phyloP scores from a whole-genome alignment of 768 basidiomycete genomes.

The Lyophyllum semitale region DNA sequence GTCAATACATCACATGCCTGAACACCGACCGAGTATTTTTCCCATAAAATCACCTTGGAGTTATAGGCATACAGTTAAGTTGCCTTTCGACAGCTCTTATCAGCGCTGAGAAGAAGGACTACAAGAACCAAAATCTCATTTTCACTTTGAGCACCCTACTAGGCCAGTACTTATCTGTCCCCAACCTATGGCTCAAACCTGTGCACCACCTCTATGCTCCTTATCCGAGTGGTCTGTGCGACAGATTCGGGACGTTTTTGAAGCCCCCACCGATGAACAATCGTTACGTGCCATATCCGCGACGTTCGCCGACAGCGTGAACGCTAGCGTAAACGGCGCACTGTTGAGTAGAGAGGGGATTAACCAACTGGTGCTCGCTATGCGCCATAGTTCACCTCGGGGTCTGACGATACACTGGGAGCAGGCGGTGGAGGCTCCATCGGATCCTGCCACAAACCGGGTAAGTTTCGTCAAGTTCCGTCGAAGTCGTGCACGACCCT shows the following conservation, averaged over 20 bases:
- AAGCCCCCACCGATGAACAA: constrained; percentile 45
- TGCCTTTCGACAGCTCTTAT: constrained; percentile 16
- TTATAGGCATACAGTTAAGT: constrained; percentile 17
- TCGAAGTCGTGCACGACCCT: constrained; percentile 1
- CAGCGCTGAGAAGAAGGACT: constrained; percentile 9
- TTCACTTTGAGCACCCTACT: neutral
- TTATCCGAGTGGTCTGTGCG: constrained; percentile 51
- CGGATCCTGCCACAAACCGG: constrained; percentile 39
- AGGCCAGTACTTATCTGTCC: neutral
- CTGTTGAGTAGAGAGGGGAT: constrained; percentile 40
- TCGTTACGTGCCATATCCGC: constrained; percentile 41
- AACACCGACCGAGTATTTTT: constrained; percentile 9
- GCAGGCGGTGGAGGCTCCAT: constrained; percentile 44
- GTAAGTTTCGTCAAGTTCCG: constrained; percentile 39
- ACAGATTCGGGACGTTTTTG: constrained; percentile 53
- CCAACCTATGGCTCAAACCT: constrained; percentile 12
- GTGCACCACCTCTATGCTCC: constrained; percentile 31
- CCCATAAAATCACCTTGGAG: constrained; percentile 8
- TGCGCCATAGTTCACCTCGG: constrained; percentile 38
- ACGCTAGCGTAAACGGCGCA: constrained; percentile 45
- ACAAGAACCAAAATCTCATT: neutral
- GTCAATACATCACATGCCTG: constrained; percentile 10
- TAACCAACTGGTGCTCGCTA: constrained; percentile 39
- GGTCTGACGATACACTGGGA: constrained; percentile 53
- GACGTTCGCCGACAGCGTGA: constrained; percentile 46